These are phyloP conservation scores for Pseudonectria foliicola DNA, from an alignment of 2,329 filamentous ascomycete species.

Conservation along the genomic window DNA sequence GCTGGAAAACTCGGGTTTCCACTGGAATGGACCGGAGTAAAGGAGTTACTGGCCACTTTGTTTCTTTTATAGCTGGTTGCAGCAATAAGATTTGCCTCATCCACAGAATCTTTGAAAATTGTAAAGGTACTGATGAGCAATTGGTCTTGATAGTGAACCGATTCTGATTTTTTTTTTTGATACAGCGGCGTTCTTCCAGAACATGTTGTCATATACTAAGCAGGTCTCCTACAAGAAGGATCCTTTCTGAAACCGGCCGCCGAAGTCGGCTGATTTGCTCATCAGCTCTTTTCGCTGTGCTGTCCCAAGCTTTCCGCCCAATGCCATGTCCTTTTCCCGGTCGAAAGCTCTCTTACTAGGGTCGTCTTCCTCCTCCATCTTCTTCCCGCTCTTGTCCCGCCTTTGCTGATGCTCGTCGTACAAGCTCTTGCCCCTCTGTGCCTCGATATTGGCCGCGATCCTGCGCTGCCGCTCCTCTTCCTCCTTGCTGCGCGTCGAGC, in stretches of 20 bases:
- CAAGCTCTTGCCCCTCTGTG: conserved; percentile 50
- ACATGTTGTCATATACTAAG: too few relatives aligned
- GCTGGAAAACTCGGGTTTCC: conserved; percentile 21
- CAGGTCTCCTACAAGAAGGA: conserved; percentile 44
- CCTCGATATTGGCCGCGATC: conserved; percentile 44
- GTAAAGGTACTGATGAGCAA: too few relatives aligned
- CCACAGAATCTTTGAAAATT: background rate
- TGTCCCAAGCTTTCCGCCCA: conserved; percentile 63
- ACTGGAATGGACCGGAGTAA: conserved; percentile 24
- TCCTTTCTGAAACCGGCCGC: conserved; percentile 74
- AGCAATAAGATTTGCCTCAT: conserved; percentile 17
- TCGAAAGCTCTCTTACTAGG: conserved; percentile 86
- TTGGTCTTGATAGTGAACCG: too few relatives aligned
- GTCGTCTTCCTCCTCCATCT: conserved; percentile 68
- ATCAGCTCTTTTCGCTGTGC: conserved; percentile 73
- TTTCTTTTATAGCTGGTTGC: conserved; percentile 19
- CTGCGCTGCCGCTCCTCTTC: conserved; percentile 47
- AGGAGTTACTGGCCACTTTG: conserved; percentile 26
- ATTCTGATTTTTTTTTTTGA: too few relatives aligned
- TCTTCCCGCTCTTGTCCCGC: conserved; percentile 25
- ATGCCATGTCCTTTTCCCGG: conserved; percentile 85
- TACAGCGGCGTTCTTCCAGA: too few relatives aligned
- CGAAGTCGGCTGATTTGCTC: conserved; percentile 72
- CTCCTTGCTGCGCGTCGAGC: conserved; percentile 41
- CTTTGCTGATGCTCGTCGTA: conserved; percentile 47